Percentiles rank a stretch among this genome's conserved stretches.
Evolutionary conservation across 768 basidiomycete genomes (phyloP).

Genomic region (Leccinum incarnatum): DNA sequence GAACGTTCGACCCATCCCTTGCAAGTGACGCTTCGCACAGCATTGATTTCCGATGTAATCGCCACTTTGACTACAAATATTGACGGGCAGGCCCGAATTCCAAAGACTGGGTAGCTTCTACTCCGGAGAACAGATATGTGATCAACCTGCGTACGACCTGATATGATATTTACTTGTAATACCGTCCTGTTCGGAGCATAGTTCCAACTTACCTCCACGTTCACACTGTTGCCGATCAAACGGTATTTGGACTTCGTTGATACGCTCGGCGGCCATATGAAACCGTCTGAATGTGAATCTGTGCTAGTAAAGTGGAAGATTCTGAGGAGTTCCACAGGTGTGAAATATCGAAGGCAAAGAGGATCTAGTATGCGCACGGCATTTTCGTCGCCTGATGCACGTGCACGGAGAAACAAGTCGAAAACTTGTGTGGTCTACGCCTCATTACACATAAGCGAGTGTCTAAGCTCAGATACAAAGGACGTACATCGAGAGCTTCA

Average conservation of each 20-base stretch:
- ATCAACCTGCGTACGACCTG: conserved; percentile 54
- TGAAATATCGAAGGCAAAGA: conserved; percentile 71
- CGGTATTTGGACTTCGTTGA: conserved; percentile 71
- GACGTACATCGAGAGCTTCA: conserved; percentile 57
- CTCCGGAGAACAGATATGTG: conserved; percentile 46
- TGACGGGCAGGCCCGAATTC: background rate
- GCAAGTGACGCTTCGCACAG: background rate
- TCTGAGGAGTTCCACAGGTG: conserved; percentile 67
- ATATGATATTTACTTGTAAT: conserved; percentile 4
- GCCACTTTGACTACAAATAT: background rate
- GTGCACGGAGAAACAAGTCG: conserved; percentile 49
- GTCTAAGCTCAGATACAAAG: background rate
- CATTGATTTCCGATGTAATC: background rate
- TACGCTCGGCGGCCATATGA: conserved; percentile 62
- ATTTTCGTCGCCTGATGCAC: conserved; percentile 36
- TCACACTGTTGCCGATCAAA: conserved; percentile 81
- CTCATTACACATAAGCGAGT: background rate
- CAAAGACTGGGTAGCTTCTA: background rate
- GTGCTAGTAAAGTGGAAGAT: conserved; percentile 54
- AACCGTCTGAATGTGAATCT: conserved; percentile 20
- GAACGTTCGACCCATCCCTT: background rate
- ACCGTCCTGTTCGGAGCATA: background rate
- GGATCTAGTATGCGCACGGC: conserved; percentile 56
- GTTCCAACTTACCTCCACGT: conserved; percentile 52
- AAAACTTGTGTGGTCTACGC: conserved; percentile 60